Conservation (phyloP, 768 basidiomycete species). For the Hygrocybe coccinea region DNA sequence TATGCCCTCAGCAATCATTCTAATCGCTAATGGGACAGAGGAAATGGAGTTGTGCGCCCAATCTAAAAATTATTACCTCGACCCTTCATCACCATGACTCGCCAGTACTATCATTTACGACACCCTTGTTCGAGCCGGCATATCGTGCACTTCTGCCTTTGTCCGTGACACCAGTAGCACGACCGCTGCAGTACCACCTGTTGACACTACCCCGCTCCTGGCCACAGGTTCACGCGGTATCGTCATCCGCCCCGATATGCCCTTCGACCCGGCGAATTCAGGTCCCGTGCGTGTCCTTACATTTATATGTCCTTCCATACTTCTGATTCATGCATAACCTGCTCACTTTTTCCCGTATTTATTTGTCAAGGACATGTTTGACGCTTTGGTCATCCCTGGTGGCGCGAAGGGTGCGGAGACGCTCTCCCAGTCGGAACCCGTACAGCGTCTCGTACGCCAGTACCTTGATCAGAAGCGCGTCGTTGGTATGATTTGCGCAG, state of each 20-base stretch:
- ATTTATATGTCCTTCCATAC: constrained; percentile 20
- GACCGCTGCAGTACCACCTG: constrained; percentile 23
- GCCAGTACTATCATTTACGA: constrained; percentile 75
- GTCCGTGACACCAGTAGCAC: too few relatives aligned
- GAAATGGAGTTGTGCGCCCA: constrained; percentile 81
- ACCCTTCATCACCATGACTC: neutral
- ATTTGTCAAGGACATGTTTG: constrained; percentile 57
- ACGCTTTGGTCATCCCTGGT: constrained; percentile 70
- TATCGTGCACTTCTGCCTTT: constrained; percentile 63
- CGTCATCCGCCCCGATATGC: constrained; percentile 62
- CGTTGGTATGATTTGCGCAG: constrained; percentile 85
- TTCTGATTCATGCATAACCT: neutral
- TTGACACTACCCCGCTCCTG: constrained; percentile 8
- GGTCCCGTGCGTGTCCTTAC: constrained; percentile 52
- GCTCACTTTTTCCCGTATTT: neutral
- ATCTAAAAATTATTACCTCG: neutral
- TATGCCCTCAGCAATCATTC: constrained; percentile 66
- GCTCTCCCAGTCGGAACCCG: constrained; percentile 51
- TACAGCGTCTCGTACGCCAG: constrained; percentile 58
- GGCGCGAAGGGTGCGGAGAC: constrained; percentile 75
- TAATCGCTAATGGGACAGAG: constrained; percentile 80
- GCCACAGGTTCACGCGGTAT: constrained; percentile 64
- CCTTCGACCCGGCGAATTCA: constrained; percentile 41
- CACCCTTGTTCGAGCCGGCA: constrained; percentile 72
- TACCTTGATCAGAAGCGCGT: constrained; percentile 52